Evolutionary conservation across 2,329 filamentous ascomycete genomes (phyloP).

Genomic region (Polychaeton citri): DNA sequence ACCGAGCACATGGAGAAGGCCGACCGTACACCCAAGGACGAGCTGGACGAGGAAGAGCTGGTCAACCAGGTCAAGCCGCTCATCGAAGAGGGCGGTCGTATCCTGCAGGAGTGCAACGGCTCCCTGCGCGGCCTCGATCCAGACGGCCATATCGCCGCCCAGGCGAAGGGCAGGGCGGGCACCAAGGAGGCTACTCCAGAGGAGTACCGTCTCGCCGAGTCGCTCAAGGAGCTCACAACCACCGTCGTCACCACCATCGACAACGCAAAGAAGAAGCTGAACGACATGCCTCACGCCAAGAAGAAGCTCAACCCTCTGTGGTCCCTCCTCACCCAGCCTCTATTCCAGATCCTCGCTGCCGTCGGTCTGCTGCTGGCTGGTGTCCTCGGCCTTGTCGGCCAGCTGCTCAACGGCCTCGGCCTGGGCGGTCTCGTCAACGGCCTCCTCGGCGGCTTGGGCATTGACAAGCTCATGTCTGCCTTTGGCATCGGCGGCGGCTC

Average conservation of each 20-base stretch:
- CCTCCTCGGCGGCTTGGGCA: constrained; percentile 61
- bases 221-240: constrained; percentile 73
- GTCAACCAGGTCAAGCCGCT: constrained; percentile 78
- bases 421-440: constrained; percentile 70
- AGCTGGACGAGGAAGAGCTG: constrained; percentile 79
- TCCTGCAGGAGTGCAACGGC: constrained; percentile 77
- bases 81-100: constrained; percentile 71
- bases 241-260: constrained; percentile 75
- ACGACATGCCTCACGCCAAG: constrained; percentile 87
- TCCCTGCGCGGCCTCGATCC: constrained; percentile 78
- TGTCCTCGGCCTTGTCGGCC: constrained; percentile 73
- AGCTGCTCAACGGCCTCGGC: constrained; percentile 66
- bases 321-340: constrained; percentile 67
- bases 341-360: constrained; percentile 85
- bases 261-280: constrained; percentile 74
- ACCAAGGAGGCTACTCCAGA: constrained; percentile 66
- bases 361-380: constrained; percentile 72
- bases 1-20: constrained; percentile 70
- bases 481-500: constrained; percentile 49
- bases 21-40: constrained; percentile 69
- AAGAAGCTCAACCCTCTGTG: constrained; percentile 88
- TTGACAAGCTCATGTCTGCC: constrained; percentile 60
- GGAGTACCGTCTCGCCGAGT: constrained; percentile 71
- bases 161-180: constrained; percentile 69
- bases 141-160: constrained; percentile 70